Base-by-base conservation (phyloP, 2,329 filamentous ascomycete genomes). In the Alternaria sp. region DNA sequence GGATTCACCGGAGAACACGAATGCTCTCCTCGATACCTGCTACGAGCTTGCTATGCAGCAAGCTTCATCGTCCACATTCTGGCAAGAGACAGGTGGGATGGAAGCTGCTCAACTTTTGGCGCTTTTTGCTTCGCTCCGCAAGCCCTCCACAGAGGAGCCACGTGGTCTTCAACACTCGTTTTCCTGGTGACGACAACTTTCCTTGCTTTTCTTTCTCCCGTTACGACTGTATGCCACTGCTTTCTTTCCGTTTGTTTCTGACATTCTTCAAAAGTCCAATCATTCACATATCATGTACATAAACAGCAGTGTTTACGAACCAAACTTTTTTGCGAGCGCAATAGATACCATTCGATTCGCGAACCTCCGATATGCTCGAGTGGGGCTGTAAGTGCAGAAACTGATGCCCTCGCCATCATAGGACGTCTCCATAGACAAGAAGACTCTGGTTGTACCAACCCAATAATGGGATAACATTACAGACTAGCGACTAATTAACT, bases 31-130 rank as follows among this genome's bases (percentile, higher is more conserved):
- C 11, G 73, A 79, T 44, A 75, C 72, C 0, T 79, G 77, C 64
- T 79, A 79, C 32, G 74, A 76, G 11, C 68, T 79, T 0, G 76
- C 77, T 2, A 77, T 79, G 75, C 77, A 76, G 53, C 77, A 79
- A 61, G 64, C 76, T 1, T 53, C 70, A 1, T 53, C 65, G 0
- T 67, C 76, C 1, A 73, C 71, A 2, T 79, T 79, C 32, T 79
- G 77, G 77, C 73, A 77, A 50, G 77, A 79, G 50, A 64, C 62
- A 2, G 76, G 76, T 1, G 76, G 72, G 2, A 54, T 77, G 3
- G 77, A 79, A 57, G 77, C 77, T 7, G 68, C 73, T 4, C 70
- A 78, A 54, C 63, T 79, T 2, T 67, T 79, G 3, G 62, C 69
- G 2, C 61, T 79, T n/a, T 79, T 79, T 49, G 75, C 77, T 3